Base-by-base conservation (phyloP, 2,329 filamentous ascomycete species). In the Aspergillus jensenii region DNA sequence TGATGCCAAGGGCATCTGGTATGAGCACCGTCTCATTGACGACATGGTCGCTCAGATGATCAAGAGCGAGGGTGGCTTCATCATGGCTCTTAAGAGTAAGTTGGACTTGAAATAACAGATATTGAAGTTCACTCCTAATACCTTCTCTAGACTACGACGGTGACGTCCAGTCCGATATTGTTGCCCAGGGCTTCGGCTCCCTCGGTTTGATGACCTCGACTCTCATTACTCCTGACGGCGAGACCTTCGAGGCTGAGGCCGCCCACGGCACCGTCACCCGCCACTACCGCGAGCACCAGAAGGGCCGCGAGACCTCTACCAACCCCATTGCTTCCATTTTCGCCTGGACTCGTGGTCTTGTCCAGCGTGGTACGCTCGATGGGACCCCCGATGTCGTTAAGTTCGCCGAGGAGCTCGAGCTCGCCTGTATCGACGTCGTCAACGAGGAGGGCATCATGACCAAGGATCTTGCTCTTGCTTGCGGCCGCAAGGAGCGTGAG, bases 31-130 rank as follows among this genome's bases (percentile, higher is more conserved):
- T 72, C 84, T 99, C 67, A 98, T 99, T 73, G 95, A 99, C 80
- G 95, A 99, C 81, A 98, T 99, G 95, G 95, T 99, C 64, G 95
- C 95, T 50, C 95, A 99, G 85, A 99, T 99, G 95, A 90, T 99
- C 84, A 99, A 99, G 90, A 95, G 90, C 80, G 87, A 89, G 71
- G 95, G 95, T 68, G 95, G 95, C 63, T 97, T 95, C 80, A 87
- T 98, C 75, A 97, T 98, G 84, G 95, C 95, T 62, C 86, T 98
- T 77, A 99, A 99, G 89, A 98, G 91, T 96, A 75, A 78, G 87
- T 55, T 1, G 15, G 7, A 2, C 41, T 3, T 12, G 31, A 15
- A 40, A n/a, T n/a, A 23, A 6, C 9, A 17, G 31, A 6, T 40
- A 3, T 21, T 27, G 6, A 19, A 14, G 12, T 25, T 11, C n/a